Evolutionary conservation across 345 rosid genomes (phyloP).

Genomic region (Psidium friedrichsthalianum): DNA sequence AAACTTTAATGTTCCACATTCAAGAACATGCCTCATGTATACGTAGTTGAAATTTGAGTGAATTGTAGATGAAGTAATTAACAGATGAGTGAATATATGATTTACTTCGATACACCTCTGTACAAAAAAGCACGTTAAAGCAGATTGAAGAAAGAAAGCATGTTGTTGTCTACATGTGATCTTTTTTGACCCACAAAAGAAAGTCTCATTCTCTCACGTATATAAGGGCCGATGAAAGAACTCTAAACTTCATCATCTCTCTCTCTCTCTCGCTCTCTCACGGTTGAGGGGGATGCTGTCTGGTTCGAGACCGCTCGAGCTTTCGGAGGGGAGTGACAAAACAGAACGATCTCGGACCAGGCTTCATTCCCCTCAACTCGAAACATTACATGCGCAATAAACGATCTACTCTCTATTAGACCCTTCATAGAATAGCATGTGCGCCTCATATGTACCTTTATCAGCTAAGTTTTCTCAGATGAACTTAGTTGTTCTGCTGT

Average conservation of each 20-base stretch:
- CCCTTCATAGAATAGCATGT: background rate
- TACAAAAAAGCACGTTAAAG: background rate
- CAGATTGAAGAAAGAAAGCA: background rate
- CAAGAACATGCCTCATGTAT: background rate
- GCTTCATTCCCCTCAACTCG: slow-evolving; percentile 49
- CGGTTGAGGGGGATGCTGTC: slow-evolving; percentile 7
- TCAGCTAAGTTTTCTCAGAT: background rate
- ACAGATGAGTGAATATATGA: background rate
- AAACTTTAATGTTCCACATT: background rate
- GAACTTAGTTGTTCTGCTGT: background rate
- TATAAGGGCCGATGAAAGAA: background rate
- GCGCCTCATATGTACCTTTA: background rate
- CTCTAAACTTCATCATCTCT: background rate
- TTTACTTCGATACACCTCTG: background rate
- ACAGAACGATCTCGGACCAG: slow-evolving; percentile 50
- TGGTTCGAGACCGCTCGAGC: background rate
- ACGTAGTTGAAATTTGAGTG: background rate
- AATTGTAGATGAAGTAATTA: background rate
- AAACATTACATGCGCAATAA: background rate
- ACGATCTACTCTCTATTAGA: background rate
- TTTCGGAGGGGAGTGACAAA: background rate
- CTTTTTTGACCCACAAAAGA: background rate
- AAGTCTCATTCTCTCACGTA: background rate
- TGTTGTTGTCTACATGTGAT: background rate
- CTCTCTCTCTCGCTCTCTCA: background rate